Evolutionary conservation across 257 asterid genomes (phyloP).

Genomic region (Datura wrightii): DNA sequence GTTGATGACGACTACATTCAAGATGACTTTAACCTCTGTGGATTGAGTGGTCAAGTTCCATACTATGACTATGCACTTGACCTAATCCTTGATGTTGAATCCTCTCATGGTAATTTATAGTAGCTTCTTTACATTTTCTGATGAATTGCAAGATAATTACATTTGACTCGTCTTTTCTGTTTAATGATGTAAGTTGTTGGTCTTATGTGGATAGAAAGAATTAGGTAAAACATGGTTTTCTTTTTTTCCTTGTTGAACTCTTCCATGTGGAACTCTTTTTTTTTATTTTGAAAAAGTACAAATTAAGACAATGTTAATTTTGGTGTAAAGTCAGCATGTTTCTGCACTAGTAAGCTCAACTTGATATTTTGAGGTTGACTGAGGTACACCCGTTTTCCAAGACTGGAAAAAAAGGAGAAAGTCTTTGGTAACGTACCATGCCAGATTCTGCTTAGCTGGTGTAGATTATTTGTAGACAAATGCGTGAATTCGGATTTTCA

Average conservation of each 20-base stretch:
- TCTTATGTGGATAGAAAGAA: background rate
- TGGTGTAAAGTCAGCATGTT: background rate
- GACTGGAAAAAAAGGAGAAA: background rate
- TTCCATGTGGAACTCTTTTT: background rate
- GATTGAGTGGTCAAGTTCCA: constrained; percentile 96
- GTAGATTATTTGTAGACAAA: background rate
- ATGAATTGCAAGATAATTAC: constrained; percentile 3
- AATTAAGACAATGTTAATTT: background rate
- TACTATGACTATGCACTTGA: constrained; percentile 98
- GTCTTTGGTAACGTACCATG: background rate
- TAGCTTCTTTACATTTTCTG: constrained; percentile 22
- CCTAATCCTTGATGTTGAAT: constrained; percentile 89
- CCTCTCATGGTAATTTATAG: constrained; percentile 79
- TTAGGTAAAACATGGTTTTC: background rate
- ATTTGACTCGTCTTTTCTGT: background rate
- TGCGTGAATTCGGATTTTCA: background rate
- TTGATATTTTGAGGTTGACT: constrained; percentile 11
- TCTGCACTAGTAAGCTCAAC: background rate
- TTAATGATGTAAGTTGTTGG: constrained; percentile 6
- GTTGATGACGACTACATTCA: constrained; percentile 97
- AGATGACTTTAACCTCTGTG: constrained; percentile 94
- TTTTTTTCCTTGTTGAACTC: background rate
- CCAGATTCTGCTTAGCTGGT: background rate
- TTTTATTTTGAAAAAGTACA: background rate
- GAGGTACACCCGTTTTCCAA: background rate